A percentile compares a stretch with the other conserved stretches of the same genome.
These are phyloP conservation scores for Salix koriyanagi DNA, from an alignment of 345 rosid species.

Conservation along the genomic window DNA sequence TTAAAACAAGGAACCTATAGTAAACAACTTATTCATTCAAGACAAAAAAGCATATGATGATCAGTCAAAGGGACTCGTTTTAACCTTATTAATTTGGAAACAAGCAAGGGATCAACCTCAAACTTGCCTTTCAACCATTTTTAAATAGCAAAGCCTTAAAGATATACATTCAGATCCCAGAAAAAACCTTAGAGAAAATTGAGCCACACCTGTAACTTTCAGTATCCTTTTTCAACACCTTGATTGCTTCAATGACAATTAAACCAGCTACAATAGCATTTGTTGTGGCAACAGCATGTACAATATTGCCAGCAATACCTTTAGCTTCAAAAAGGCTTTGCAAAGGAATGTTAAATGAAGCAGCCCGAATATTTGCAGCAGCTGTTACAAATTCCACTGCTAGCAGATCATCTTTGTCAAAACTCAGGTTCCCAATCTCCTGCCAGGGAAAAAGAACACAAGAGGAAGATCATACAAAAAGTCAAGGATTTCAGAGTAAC, in stretches of 20 bases:
- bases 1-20: not conserved
- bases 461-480: not conserved
- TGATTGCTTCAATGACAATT: conserved; percentile 95
- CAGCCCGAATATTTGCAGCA: conserved; percentile 96
- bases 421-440: conserved; percentile 89
- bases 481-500: not conserved
- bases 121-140: not conserved
- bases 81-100: not conserved
- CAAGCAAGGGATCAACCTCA: not conserved
- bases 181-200: conserved; percentile 7
- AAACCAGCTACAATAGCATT: conserved; percentile 92
- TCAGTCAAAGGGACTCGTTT: not conserved
- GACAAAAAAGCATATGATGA: not conserved
- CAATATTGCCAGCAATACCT: conserved; percentile 98
- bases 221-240: conserved; percentile 70
- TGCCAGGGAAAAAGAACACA: conserved; percentile 23
- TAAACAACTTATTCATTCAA: not conserved
- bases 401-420: conserved; percentile 98
- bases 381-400: conserved; percentile 98
- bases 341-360: conserved; percentile 85
- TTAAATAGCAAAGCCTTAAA: not conserved
- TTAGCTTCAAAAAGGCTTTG: conserved; percentile 99
- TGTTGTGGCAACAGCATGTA: conserved; percentile 98
- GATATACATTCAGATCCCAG: not conserved
- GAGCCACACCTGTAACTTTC: conserved; percentile 63